Base-by-base conservation (phyloP, 2,329 filamentous ascomycete genomes). In the Arthrobotrys sphaeroides region DNA sequence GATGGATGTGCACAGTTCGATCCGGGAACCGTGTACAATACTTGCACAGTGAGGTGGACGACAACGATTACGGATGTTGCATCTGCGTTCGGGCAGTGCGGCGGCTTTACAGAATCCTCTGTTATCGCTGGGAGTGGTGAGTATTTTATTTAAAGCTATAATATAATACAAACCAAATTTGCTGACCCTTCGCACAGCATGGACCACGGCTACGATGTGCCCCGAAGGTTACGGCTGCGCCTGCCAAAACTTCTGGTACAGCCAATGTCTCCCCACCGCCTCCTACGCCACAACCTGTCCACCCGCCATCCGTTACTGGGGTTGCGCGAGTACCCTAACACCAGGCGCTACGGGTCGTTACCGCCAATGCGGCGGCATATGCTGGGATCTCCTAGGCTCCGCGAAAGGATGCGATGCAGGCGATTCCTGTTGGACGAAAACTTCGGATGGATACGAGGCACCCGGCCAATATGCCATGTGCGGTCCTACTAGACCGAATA, bases 181-280 rank as follows among this genome's bases (percentile, higher is more conserved):
- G n/a, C n/a, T n/a, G n/a, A n/a, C n/a, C n/a, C n/a, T 20, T 20
- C 22, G 5, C 43, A 40, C 33, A 73, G 60, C 69, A 42, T 73
- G 69, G 69, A 73, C 69, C 7, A 66, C 60, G 1, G 69, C 60
- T 12, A 73, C 61, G 20, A 60, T 66, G 69, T 66, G 67, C 31
- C 69, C 69, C 9, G 24, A 72, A 40, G 69, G 60, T 12, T 65
- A 59, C 20, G 61, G 60, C 22, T 73, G 69, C 31, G 69, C 61
- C 20, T 73, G 69, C 51, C 69, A 60, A 28, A 73, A 73, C 28
- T 66, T 73, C 40, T 73, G 61, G 60, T 73, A 73, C 51, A 66
- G 60, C 42, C 69, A 73, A 42, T 73, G 69, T 20, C 60, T 73
- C 12, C 69, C 69, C 13, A 73, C 69, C n/a, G 40, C 31, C 13